Evolutionary conservation across 805 yeast species (phyloP), one percentile per base, ranked within the genome.

Genomic region (Nakazawaea holstii): DNA sequence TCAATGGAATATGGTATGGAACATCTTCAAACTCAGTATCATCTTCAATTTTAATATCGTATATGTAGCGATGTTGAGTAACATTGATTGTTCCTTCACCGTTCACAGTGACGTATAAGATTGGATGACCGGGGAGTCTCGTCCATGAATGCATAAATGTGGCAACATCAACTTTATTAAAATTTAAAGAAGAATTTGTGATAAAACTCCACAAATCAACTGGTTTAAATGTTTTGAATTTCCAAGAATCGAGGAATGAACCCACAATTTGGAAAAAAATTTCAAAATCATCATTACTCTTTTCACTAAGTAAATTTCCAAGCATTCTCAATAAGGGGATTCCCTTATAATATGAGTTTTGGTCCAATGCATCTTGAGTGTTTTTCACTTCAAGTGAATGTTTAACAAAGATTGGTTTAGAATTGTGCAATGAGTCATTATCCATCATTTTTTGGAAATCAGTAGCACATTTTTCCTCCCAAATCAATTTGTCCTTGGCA

Each of bases 1-100:
- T 61, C 50, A 86, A 59, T 3, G 92, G 91, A 39, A 84, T 65
- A 52, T 81, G 84, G 57, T 68, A 84, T 3, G 84, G 83, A 36
- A 69, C 64, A 54, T 82, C 81, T 58, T 81, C 87, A 33, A 71
- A 53, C 11, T 65, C 55, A 7, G 57, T 52, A 17, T 46, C 45
- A 2, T 49, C 47, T 14, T 46, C 53, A 5, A 50, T 36, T 9
- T 48, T 39, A 13, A 27, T 15, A 28, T 51, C 48, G 55, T 59
- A 59, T 13, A 72, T 39, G 48, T 61, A 69, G 35, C 72, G 56
- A 50, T 69, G 73, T 54, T 73, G 77, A 40, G 60, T 70, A 9
- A 69, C 50, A 27, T 51, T 33, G 6, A 73, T 55, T 43, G 60
- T 63, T 6, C 51, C 57, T 2, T 57, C 62, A 0, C 56, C 61